Evolutionary conservation across 169 alveolate genomes (phyloP).

Genomic region (Babesia caballi): DNA sequence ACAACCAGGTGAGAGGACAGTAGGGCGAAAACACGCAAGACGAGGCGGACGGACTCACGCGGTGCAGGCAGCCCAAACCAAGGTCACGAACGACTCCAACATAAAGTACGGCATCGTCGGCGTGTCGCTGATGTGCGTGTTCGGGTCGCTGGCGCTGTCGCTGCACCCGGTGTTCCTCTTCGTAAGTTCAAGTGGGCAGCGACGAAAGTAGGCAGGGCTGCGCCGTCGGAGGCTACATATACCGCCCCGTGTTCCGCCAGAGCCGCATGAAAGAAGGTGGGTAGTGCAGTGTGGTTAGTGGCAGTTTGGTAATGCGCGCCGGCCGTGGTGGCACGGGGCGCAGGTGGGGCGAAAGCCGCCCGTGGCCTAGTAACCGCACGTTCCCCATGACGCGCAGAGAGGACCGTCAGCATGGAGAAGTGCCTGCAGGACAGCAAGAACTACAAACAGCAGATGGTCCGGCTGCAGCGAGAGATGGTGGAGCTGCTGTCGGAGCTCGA

Average conservation of each 20-base stretch:
- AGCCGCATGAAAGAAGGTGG: slow-evolving; percentile 24
- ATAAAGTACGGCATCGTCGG: slow-evolving; percentile 57
- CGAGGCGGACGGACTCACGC: not conserved
- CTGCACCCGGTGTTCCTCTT: slow-evolving; percentile 45
- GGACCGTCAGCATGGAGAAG: slow-evolving; percentile 1
- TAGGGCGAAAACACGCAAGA: not conserved
- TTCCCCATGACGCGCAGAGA: slow-evolving; percentile 1
- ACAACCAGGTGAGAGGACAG: slow-evolving; percentile 3
- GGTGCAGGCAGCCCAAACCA: slow-evolving; percentile 36
- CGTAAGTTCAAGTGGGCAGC: not conserved
- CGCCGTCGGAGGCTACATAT: slow-evolving; percentile 45
- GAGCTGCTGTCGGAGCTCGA: not conserved
- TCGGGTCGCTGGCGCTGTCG: slow-evolving; percentile 60
- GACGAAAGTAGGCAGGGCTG: slow-evolving; percentile 25
- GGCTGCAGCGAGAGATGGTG: slow-evolving; percentile 5
- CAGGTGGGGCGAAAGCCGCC: not conserved
- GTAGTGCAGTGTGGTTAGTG: too few species aligned
- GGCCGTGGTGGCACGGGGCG: not conserved
- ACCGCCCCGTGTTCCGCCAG: slow-evolving; percentile 44
- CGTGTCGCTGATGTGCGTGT: slow-evolving; percentile 45
- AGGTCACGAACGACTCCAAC: slow-evolving; percentile 24
- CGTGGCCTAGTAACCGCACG: not conserved
- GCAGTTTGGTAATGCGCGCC: not conserved
- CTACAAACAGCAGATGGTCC: not conserved
- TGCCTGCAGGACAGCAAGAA: not conserved